These are phyloP conservation scores for Cladophialophora bantiana DNA, from an alignment of 2,329 filamentous ascomycete genomes.

Conservation along the genomic window DNA sequence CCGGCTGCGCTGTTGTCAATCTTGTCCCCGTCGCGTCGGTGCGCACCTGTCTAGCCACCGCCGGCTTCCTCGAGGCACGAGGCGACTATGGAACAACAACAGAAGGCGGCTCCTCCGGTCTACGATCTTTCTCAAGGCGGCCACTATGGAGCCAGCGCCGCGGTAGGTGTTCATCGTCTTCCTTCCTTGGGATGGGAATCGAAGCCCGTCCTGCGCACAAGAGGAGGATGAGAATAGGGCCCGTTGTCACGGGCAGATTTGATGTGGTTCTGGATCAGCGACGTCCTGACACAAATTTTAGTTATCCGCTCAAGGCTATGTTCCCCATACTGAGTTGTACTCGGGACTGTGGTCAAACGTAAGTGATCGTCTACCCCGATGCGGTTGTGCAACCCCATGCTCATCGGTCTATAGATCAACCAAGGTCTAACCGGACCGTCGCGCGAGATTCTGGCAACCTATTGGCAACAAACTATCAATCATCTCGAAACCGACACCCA, in stretches of 20 bases:
- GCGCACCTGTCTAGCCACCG: not conserved
- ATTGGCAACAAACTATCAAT: slow-evolving; percentile 98
- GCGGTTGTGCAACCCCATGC: not conserved
- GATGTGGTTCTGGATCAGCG: not conserved
- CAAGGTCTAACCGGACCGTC: slow-evolving; percentile 92
- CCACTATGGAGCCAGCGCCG: slow-evolving; percentile 29
- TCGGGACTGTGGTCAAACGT: slow-evolving; percentile 96
- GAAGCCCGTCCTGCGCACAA: not conserved
- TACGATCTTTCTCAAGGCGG: slow-evolving; percentile 23
- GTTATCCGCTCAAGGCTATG: slow-evolving; percentile 86
- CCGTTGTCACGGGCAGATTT: not conserved
- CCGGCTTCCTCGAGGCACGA: not conserved
- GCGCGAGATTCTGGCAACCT: slow-evolving; percentile 96
- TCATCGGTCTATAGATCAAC: slow-evolving; percentile 71
- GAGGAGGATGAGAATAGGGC: not conserved
- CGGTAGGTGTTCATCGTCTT: slow-evolving; percentile 17
- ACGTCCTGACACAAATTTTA: slow-evolving; percentile 56
- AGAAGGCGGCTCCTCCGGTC: slow-evolving; percentile 15
- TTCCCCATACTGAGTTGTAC: slow-evolving; percentile 88
- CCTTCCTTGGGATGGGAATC: not conserved
- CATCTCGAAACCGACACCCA: slow-evolving; percentile 94
- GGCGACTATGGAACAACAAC: slow-evolving; percentile 20
- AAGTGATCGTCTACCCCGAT: slow-evolving; percentile 46
- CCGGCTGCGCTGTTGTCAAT: not conserved
- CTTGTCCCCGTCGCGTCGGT: not conserved